Evolutionary conservation across 257 asterid genomes (phyloP), one percentile per base, ranked within the genome.

Genomic region (Jacaranda mimosifolia): DNA sequence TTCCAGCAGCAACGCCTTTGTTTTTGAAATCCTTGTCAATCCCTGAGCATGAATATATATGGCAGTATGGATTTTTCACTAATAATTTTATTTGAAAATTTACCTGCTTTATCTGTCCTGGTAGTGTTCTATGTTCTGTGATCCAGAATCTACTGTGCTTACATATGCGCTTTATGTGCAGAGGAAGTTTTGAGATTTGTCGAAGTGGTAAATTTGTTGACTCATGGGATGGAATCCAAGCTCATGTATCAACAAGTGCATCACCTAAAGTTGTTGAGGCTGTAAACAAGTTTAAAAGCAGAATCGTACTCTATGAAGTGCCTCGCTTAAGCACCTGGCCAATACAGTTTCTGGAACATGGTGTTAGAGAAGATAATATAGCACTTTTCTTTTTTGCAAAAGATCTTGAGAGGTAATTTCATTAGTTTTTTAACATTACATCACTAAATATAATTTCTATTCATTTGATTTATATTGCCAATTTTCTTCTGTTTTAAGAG

Each of bases 301-400:
- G 80, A 86, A 77, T 92, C 58, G 60, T 85, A 39, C 85, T 94
- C 71, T 52, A 83, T 78, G 96, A 94, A 87, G 92, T 92, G 82
- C 89, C 97, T 63, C 98, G 97, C 70, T n/a, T 75, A 78, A 94
- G 90, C 82, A 79, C 83, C 77, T 94, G 98, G 98, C 98, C 98
- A 0, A 65, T 75, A 59, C 97, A 94, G 86, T 94, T 94, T 83
- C 97, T 87, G 88, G 96, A 91, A 73, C 57, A 82, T 84, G 98
- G 97, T 74, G 97, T 91, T 69, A 80, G 74, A 55, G 97, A 92
- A 78, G 96, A 92, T 78, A 87, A 90, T 77, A 81, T 94, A 53
- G 98, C 93, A 39, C 90, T 94, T 67, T 94, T 86, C 93, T 94
- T 94, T 82, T 94, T 94, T 46, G 91, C 98, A 42, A 86, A 82